phyloP scores from a whole-genome alignment of 148 eudicot genomes.

The Chenopodium formosanum region DNA sequence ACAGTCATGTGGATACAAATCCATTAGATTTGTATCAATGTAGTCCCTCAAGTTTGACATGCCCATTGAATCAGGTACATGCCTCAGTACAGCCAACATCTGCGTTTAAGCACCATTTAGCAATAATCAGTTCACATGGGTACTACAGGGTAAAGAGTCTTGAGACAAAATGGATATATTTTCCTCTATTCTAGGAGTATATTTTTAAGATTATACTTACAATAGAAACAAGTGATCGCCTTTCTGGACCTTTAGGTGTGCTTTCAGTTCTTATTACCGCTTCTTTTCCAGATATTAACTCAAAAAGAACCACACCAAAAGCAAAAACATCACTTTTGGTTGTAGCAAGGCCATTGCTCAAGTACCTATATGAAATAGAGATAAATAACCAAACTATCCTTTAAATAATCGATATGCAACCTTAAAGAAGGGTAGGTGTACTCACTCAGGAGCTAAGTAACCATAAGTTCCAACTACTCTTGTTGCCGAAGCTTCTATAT shows the following conservation, averaged over 20 bases:
- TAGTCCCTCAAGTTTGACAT: constrained; percentile 73
- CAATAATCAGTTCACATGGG: neutral
- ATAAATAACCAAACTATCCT: constrained; percentile 6
- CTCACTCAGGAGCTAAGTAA: constrained; percentile 98
- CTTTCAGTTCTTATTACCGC: constrained; percentile 74
- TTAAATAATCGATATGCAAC: neutral
- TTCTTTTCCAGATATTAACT: constrained; percentile 83
- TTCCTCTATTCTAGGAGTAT: neutral
- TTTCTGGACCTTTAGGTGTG: constrained; percentile 58
- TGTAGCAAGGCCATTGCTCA: constrained; percentile 90
- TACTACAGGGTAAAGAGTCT: neutral
- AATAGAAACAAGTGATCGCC: constrained; percentile 86
- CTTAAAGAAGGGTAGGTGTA: constrained; percentile 8
- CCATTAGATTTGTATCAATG: constrained; percentile 81
- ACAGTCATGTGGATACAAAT: constrained; percentile 89
- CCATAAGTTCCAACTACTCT: constrained; percentile 97
- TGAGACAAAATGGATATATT: neutral
- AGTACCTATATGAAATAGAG: constrained; percentile 50
- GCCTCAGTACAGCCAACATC: constrained; percentile 84
- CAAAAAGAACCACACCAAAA: constrained; percentile 91
- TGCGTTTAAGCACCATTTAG: constrained; percentile 38
- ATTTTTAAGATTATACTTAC: constrained; percentile 43
- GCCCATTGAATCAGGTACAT: constrained; percentile 77
- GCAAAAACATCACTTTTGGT: constrained; percentile 91
- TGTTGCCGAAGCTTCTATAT: constrained; percentile 81